A percentile compares a stretch with the other conserved stretches of the same genome.
phyloP scores from a whole-genome alignment of 2,329 filamentous ascomycete species.

The Penicillium sp. region DNA sequence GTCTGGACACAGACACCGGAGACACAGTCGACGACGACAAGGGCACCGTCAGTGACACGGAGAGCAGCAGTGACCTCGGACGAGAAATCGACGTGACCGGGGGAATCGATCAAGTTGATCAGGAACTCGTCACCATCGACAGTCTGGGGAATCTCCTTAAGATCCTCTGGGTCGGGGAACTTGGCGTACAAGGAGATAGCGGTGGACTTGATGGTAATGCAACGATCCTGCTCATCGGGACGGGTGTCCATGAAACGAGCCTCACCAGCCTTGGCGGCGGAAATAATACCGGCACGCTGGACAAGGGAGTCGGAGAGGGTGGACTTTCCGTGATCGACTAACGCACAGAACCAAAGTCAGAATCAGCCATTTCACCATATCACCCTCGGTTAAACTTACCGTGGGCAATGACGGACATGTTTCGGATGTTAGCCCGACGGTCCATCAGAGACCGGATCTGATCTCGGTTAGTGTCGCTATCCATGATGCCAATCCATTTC shows the following conservation, averaged over 20 bases:
- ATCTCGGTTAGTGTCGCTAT: background rate
- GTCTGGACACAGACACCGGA: constrained; percentile 99
- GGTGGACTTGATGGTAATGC: constrained; percentile 99
- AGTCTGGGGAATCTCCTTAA: constrained; percentile 88
- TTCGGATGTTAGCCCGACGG: constrained; percentile 58
- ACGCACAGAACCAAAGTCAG: constrained; percentile 9
- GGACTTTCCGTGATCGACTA: constrained; percentile 98
- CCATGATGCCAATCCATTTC: constrained; percentile 13
- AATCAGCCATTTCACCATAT: background rate
- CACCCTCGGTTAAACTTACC: constrained; percentile 43
- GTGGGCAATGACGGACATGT: constrained; percentile 99
- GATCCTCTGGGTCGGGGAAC: constrained; percentile 69
- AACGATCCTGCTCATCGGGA: constrained; percentile 96
- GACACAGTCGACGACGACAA: constrained; percentile 98
- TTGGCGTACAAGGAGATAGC: constrained; percentile 95
- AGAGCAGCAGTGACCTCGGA: constrained; percentile 98
- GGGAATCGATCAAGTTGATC: constrained; percentile 99
- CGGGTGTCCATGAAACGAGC: constrained; percentile 94
- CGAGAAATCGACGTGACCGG: constrained; percentile 99
- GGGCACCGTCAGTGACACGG: constrained; percentile 98
- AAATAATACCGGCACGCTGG: constrained; percentile 99
- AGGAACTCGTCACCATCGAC: constrained; percentile 92
- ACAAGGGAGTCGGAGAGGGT: constrained; percentile 98
- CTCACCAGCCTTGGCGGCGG: constrained; percentile 91
- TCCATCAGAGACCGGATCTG: constrained; percentile 44